A percentile compares a stretch with the other conserved stretches of the same genome.
Conservation (phyloP, 2,329 filamentous ascomycete genomes). For the Colletotrichum sansevieriae region DNA sequence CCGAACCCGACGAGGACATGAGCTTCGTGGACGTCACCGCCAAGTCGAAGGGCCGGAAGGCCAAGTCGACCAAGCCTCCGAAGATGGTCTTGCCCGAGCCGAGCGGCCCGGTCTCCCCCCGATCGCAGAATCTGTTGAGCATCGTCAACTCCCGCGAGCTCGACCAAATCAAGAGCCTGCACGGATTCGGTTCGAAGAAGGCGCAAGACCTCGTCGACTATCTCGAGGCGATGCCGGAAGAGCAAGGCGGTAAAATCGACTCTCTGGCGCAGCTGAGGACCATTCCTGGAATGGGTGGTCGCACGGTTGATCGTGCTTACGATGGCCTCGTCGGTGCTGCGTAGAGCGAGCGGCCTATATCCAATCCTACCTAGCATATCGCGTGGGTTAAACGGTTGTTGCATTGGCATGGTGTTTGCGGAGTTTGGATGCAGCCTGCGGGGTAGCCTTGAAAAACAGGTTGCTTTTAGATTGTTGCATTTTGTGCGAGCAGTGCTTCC, state of each 20-base stretch:
- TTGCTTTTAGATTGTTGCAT: constrained; percentile 28
- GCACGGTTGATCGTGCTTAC: constrained; percentile 69
- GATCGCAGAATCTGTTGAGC: constrained; percentile 72
- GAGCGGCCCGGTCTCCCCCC: constrained; percentile 61
- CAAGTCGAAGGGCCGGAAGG: constrained; percentile 49
- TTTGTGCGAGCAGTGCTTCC: constrained; percentile 21
- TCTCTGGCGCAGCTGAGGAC: constrained; percentile 64
- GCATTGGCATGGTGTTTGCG: constrained; percentile 39
- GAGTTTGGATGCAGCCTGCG: constrained; percentile 36
- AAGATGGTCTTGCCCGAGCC: constrained; percentile 53
- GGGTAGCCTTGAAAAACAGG: constrained; percentile 19
- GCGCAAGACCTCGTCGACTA: constrained; percentile 72
- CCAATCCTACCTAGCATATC: constrained; percentile 26
- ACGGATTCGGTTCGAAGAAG: constrained; percentile 80
- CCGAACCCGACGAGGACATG: constrained; percentile 58
- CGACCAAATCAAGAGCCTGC: constrained; percentile 73
- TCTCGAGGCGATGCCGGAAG: constrained; percentile 60
- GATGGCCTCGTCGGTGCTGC: constrained; percentile 56
- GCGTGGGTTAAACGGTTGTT: constrained; percentile 26
- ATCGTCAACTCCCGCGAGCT: constrained; percentile 82
- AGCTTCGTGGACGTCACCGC: constrained; percentile 47
- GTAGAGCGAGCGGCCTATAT: constrained; percentile 19
- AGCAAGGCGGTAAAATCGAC: constrained; percentile 58
- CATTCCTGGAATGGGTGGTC: constrained; percentile 69
- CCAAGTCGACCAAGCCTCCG: constrained; percentile 49